Percentiles rank a stretch among this genome's conserved stretches.
Conservation (phyloP, 805 yeast species). For the Cyberlindnera euphorbiae region DNA sequence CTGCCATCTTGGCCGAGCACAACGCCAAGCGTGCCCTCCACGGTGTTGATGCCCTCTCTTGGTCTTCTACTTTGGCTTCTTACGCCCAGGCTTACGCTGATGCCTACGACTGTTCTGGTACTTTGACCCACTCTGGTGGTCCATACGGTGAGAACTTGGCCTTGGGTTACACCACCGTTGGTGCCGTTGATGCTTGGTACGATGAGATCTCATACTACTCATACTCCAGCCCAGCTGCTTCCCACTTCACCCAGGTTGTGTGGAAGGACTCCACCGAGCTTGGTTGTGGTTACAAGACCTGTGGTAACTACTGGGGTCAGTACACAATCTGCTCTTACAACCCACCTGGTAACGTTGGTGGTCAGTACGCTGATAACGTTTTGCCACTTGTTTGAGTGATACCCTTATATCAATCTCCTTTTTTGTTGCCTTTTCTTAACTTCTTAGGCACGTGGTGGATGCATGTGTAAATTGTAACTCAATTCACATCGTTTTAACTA, state of each 20-base stretch:
- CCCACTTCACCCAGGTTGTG: conserved; percentile 82
- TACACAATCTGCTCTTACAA: conserved; percentile 73
- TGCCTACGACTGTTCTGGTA: conserved; percentile 51
- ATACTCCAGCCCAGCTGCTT: conserved; percentile 52
- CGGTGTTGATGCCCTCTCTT: conserved; percentile 39
- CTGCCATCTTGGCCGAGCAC: conserved; percentile 43
- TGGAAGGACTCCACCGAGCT: conserved; percentile 66
- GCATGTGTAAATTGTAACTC: no score
- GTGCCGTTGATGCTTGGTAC: conserved; percentile 75
- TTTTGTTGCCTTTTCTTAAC: no score
- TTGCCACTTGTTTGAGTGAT: conserved; percentile 7
- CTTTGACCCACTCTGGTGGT: conserved; percentile 56
- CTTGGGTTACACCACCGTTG: conserved; percentile 53
- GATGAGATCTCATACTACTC: conserved; percentile 54
- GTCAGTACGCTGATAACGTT: conserved; percentile 41
- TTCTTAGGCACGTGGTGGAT: no score
- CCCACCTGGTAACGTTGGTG: conserved; percentile 67
- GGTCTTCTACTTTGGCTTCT: conserved; percentile 43
- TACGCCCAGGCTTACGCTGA: conserved; percentile 51
- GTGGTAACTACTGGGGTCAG: conserved; percentile 49
- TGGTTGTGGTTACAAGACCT: conserved; percentile 72
- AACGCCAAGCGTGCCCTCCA: conserved; percentile 47
- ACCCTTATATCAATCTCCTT: no score
- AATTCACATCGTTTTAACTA: no score
- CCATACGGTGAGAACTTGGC: conserved; percentile 82